Evolutionary conservation across 805 yeast genomes (phyloP).

Genomic region (Debaryomyces castellii): DNA sequence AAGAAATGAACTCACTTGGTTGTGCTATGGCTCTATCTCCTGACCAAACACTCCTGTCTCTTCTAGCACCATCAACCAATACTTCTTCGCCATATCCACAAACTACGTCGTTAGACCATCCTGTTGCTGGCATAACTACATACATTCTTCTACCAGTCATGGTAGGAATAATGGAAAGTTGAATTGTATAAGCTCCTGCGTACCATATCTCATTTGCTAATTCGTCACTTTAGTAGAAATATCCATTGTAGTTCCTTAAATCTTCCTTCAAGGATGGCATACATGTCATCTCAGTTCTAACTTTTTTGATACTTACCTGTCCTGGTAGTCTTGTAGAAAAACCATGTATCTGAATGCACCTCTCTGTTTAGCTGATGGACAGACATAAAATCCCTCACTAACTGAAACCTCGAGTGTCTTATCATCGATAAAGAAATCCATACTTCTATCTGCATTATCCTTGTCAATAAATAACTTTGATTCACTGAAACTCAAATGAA

Average conservation of each 20-base stretch:
- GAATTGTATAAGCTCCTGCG: neutral
- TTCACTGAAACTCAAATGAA: neutral
- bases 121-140: neutral
- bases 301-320: neutral
- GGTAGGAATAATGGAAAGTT: neutral
- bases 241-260: neutral
- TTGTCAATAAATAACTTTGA: neutral
- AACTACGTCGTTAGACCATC: neutral
- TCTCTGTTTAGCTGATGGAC: neutral
- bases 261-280: neutral
- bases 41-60: neutral
- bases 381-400: neutral
- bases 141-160: neutral
- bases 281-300: neutral
- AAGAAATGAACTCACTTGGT: neutral
- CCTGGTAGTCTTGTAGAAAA: neutral
- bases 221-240: neutral
- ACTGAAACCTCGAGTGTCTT: neutral
- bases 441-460: neutral
- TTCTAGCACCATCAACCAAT: neutral
- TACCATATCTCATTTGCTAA: neutral
- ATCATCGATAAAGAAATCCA: neutral
- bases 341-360: neutral
- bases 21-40: neutral
- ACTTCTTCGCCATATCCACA: neutral